phyloP scores from a whole-genome alignment of 768 basidiomycete genomes.

The Pleurotus giganteus region DNA sequence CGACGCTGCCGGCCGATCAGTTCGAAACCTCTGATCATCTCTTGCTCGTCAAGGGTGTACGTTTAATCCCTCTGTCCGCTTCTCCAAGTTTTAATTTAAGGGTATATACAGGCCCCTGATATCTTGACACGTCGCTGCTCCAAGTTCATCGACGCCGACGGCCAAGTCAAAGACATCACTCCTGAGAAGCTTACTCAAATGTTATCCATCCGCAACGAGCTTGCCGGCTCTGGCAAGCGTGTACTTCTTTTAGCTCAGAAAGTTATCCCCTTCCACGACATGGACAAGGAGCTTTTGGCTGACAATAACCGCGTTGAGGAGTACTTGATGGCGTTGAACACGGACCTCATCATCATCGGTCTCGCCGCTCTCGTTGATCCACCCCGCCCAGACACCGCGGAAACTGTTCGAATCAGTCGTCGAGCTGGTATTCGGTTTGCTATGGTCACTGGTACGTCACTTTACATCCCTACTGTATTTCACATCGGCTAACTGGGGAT shows the following conservation, averaged over 20 bases:
- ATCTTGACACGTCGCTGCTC: slow-evolving; percentile 41
- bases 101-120: slow-evolving; percentile 42
- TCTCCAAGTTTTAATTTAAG: slow-evolving; percentile 10
- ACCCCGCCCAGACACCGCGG: slow-evolving; percentile 50
- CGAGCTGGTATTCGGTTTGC: slow-evolving; percentile 60
- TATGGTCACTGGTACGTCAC: slow-evolving; percentile 51
- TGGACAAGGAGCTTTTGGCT: slow-evolving; percentile 24
- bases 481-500: not conserved
- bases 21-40: slow-evolving; percentile 25
- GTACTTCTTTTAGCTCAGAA: slow-evolving; percentile 58
- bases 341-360: slow-evolving; percentile 51
- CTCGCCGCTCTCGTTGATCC: slow-evolving; percentile 64
- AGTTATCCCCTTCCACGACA: slow-evolving; percentile 28
- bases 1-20: slow-evolving; percentile 7
- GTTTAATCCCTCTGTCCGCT: slow-evolving; percentile 19
- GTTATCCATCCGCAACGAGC: slow-evolving; percentile 39
- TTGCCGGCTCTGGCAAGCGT: slow-evolving; percentile 55
- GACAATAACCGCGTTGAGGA: slow-evolving; percentile 41
- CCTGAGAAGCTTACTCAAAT: slow-evolving; percentile 25
- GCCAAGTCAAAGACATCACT: slow-evolving; percentile 32
- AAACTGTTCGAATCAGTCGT: slow-evolving; percentile 49
- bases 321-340: slow-evolving; percentile 37
- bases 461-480: not conserved
- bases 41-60: slow-evolving; percentile 39
- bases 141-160: slow-evolving; percentile 33